Conservation (phyloP, 306 rosid genomes). For the Dalbergia oliveri region DNA sequence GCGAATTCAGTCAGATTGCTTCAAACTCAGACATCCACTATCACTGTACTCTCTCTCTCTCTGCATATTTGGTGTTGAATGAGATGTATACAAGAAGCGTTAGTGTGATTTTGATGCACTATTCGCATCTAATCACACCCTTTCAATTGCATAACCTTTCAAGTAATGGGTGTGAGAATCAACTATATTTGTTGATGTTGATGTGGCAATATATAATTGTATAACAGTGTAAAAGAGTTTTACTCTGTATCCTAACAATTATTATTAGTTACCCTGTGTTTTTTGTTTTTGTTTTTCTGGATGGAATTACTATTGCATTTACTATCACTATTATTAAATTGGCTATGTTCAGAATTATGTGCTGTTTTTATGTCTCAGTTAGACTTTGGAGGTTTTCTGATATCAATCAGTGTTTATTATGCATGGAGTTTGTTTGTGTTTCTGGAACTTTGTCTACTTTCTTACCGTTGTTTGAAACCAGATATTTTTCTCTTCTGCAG, state of each 20-base stretch:
- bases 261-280: constrained; percentile 19
- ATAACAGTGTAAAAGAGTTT: too few relatives aligned
- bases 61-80: constrained; percentile 10
- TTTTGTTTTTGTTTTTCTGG: not conserved
- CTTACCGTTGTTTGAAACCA: constrained; percentile 19
- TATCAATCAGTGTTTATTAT: constrained; percentile 16
- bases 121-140: too few relatives aligned
- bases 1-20: constrained; percentile 86
- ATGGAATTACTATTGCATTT: constrained; percentile 3
- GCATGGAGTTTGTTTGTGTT: constrained; percentile 17
- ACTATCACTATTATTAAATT: not conserved
- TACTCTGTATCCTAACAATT: not conserved
- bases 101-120: too few relatives aligned
- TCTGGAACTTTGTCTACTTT: not conserved
- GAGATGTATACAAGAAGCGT: not conserved
- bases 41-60: constrained; percentile 63
- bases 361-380: constrained; percentile 12
- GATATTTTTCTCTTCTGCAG: constrained; percentile 55
- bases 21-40: constrained; percentile 71
- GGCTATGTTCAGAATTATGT: constrained; percentile 27
- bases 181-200: too few relatives aligned
- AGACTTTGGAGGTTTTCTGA: constrained; percentile 24
- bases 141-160: too few relatives aligned
- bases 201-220: too few relatives aligned
- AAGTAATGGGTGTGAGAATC: too few relatives aligned